Evolutionary conservation across 2,329 filamentous ascomycete species (phyloP), one percentile per base, ranked within the genome.

Genomic region (Claviceps sp.): DNA sequence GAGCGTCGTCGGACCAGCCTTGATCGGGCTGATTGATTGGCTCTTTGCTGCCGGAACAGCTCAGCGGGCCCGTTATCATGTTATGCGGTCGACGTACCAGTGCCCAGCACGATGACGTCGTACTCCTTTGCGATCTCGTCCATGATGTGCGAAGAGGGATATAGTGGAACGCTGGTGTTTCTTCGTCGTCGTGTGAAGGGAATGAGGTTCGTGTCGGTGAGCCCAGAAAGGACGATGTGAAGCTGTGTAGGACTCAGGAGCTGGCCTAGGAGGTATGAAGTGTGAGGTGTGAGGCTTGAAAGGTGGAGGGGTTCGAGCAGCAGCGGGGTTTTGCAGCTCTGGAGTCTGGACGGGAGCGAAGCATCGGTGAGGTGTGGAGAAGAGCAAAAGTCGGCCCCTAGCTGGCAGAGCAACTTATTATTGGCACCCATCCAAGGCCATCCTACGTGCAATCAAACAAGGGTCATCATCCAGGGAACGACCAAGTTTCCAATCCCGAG

Each of bases 111-210:
- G 68, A 98, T 83, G 71, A 96, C 88, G 80, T 98, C 93, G 80
- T 98, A 98, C 73, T 96, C 90, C 68, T 88, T 87, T 61, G 90
- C 88, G 68, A 98, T 95, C 73, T 97, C 93, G 68, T 97, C 93
- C 93, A 97, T 97, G 73, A 57, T 79, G 65, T 42, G 26, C 18
- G 51, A 30, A 40, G 18, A 22, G 22, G 43, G 34, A 45, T 22
- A 3, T 34, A 11, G 30, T 34, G 30, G 30, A 34, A 34, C 30
- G 30, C 26, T 37, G 4, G 11, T 37, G 40, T 34, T 24, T 37
- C n/a, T 14, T 42, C 13, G 37, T 53, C 44, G 48, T 53, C 48
- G 26, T 40, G 26, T 46, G 42, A 43, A 22, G 8, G 20, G 16
- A 37, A 11, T 26, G 38, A 38, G 18, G 3, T 34, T 34, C 30